Conservation (phyloP, 306 rosid species). For the Vigna hirtella region DNA sequence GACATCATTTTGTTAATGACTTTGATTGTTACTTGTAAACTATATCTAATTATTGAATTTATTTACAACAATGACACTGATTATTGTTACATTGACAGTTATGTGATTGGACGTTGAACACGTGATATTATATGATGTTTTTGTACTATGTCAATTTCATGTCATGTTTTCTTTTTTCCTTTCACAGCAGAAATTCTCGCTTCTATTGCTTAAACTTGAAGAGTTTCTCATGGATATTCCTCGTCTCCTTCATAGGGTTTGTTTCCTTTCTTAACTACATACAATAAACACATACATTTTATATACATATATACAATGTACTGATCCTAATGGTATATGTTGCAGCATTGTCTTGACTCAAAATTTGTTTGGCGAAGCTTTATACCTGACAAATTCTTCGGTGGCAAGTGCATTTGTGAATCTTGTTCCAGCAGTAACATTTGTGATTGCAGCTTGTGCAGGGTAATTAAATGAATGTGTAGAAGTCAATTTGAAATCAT, state of each 20-base stretch:
- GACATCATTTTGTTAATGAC: too few species aligned
- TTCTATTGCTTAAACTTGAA: constrained; percentile 46
- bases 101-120: too few species aligned
- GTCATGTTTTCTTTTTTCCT: not conserved
- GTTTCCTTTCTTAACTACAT: constrained; percentile 1
- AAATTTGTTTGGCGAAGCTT: constrained; percentile 55
- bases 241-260: constrained; percentile 62
- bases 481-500: not conserved
- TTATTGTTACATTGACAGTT: too few species aligned
- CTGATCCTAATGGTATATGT: not conserved
- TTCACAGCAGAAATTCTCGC: constrained; percentile 49
- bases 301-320: too few species aligned
- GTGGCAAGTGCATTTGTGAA: constrained; percentile 62
- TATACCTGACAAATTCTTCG: constrained; percentile 58
- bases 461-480: constrained; percentile 48
- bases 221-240: constrained; percentile 58
- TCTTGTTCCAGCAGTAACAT: constrained; percentile 69
- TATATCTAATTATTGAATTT: too few species aligned
- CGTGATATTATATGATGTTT: too few species aligned
- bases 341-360: constrained; percentile 54
- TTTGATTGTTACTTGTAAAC: too few species aligned
- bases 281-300: too few species aligned
- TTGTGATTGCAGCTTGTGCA: constrained; percentile 52
- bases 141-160: too few species aligned
- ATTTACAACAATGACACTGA: too few species aligned